Base-by-base conservation (phyloP, 768 basidiomycete genomes). In the Serendipita sp. region DNA sequence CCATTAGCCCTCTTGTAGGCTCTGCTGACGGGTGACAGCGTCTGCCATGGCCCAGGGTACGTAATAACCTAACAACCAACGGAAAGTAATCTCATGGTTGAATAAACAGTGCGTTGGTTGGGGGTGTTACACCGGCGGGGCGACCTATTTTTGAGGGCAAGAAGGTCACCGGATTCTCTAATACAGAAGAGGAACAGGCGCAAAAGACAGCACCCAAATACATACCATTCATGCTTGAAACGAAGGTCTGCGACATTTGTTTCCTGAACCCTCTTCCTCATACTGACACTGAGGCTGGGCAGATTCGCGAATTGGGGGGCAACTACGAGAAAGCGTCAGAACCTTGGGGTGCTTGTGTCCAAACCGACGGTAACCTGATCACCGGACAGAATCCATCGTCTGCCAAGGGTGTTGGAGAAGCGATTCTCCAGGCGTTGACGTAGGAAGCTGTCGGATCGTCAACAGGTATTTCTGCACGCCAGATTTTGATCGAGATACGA, bases 21-120 rank as follows among this genome's bases (percentile, higher is more conserved):
- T 32, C 28, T 24, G 8, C 18, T 18, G 48, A 60, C 56, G 10
- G 24, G 34, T 18, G 28, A 37, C 35, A 60, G 56, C 2, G 88
- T 92, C 30, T 91, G 89, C 76, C 89, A 91, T 74, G 89, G 88
- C 15, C 82, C 88, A 63, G 86, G 81, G 79, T 86, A 68, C 71
- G 82, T 63, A 45, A 10, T 28, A 8, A 32, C 56, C 32, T 7
- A 7, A 53, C n/a, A 53, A 10, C 2, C 38, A 41, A 41, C 7
- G 38, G 7, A 37, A 54, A 18, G 45, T 51, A 58, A 58, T 38
- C 34, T 2, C 8, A 35, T 11, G 53, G 5, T 13, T 13, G 3
- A n/a, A 63, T 7, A 53, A 24, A 45, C 66, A 75, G 82, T n/a
- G 86, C 85, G 1, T 77, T 89, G 24, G 80, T 84, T 13, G 76